Base-by-base conservation (phyloP, 1,284 basidiomycete species). In the Ceratobasidium theobromae region DNA sequence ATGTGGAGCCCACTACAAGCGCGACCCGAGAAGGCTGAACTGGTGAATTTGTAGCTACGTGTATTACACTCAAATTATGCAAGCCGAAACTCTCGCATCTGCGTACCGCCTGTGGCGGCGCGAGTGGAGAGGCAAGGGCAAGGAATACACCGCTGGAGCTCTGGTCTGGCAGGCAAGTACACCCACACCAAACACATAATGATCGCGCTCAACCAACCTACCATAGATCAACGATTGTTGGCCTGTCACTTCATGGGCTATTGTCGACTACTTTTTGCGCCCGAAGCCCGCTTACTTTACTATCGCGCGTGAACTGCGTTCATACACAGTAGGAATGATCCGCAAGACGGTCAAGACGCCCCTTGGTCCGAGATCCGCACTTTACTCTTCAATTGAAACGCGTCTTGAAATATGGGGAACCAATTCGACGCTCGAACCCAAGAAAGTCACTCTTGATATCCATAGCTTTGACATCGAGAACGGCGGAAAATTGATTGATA, bases 21-120 rank as follows among this genome's bases (percentile, higher is more conserved):
- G 41, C 16, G 21, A 64, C 33, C 16, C 30, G n/a, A n/a, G n/a
- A n/a, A 12, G 9, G 23, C n/a, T 9, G 11, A 35, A 25, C 8
- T 33, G 16, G 25, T 5, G 30, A 2, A 14, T 30, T 38, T 9
- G 9, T 69, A 86, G 86, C 73, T 91, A 91, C 75, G 80, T 87
- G 5, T 93, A 89, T 76, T 89, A 88, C 71, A 91, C 91, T 3
- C 90, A 92, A 75, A 77, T 89, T 46, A 91, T 93, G 87, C 90
- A 93, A 74, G 87, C 90, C 1, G 90, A 93, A 73, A 85, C 86
- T 1, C 79, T 92, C 12, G 82, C 84, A 1, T 84, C 86, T 16
- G 90, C 90, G 0, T 91, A 89, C 73, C 82, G 88, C 40, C 78
- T 89, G 1, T 92, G 89, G 89, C 78, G 88, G 58, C 79, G 90